Evolutionary conservation across 2,329 filamentous ascomycete genomes (phyloP), one percentile per base, ranked within the genome.

Genomic region (Aplosporella prunicola): DNA sequence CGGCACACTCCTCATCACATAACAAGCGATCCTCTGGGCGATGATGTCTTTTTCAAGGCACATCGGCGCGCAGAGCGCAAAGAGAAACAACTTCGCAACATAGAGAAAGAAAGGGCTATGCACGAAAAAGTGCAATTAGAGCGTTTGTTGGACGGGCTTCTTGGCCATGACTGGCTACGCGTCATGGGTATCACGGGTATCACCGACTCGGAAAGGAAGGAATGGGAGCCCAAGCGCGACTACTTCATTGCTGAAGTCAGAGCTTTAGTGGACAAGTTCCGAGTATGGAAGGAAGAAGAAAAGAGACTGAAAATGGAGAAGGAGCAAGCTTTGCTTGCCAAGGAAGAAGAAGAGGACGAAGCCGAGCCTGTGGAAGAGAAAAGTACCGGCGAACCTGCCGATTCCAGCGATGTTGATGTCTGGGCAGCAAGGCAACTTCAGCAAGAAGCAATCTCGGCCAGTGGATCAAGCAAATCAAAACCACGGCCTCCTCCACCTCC

Each of bases 121-220:
- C 76, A 80, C 51, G 75, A 80, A 47, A 78, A 80, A 47, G 68
- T 72, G 31, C 73, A 79, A 47, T 59, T 80, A n/a, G 76, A 80
- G 43, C 66, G 75, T 6, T 61, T 80, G 11, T 69, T 95, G 5
- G 86, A 91, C 37, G 86, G 86, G 13, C 71, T 98, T 1, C 82
- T 86, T 55, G 84, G 89, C 2, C 85, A 83, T 41, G 91, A 96
- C 59, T 98, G 91, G 91, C 68, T 95, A 40, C 80, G 83, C 43
- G 75, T 88, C 4, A 87, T 98, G 78, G 91, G 89, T 17, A 81
- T 96, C 22, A 89, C 78, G 45, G 85, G 74, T 24, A 64, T 93
- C 24, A 93, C 86, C 0, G 88, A 95, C 52, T 78, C 77, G 15
- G 84, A 85, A 52, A 89, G 85, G 61, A 91, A 82, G 57, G 74